Percentiles rank a stretch among this genome's conserved stretches.
Conservation (phyloP, 1,284 basidiomycete species). For the Sanghuangporus baumii region DNA sequence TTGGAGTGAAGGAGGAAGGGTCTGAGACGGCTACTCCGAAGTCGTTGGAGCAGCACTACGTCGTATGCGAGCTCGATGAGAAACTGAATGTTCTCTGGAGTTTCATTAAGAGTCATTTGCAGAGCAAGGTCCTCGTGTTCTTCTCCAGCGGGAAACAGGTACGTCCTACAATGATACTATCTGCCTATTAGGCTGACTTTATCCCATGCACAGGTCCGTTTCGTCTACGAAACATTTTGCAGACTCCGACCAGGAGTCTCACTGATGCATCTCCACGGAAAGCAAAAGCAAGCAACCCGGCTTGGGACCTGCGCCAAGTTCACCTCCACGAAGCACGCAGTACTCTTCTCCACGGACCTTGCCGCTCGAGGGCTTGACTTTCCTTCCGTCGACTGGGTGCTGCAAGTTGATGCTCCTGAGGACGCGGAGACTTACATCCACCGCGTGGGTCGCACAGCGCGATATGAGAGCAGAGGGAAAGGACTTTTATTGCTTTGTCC, state of each 20-base stretch:
- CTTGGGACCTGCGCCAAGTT: conserved; percentile 81
- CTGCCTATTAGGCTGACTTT: not conserved
- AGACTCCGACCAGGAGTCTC: conserved; percentile 92
- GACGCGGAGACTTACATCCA: conserved; percentile 99
- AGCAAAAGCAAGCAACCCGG: conserved; percentile 92
- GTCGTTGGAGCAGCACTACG: conserved; percentile 88
- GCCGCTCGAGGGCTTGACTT: conserved; percentile 97
- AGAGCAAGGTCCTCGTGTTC: conserved; percentile 91
- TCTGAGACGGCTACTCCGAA: conserved; percentile 47
- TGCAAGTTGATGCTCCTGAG: conserved; percentile 97
- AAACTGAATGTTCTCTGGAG: conserved; percentile 93
- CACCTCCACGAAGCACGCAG: conserved; percentile 70
- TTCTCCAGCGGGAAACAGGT: conserved; percentile 92
- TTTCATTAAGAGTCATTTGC: conserved; percentile 93
- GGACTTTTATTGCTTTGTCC: conserved; percentile 81
- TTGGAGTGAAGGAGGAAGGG: conserved; percentile 57
- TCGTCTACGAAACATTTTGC: conserved; percentile 95
- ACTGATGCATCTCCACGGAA: conserved; percentile 90
- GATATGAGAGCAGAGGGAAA: conserved; percentile 90
- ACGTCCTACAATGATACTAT: not conserved
- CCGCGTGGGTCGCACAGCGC: conserved; percentile 91
- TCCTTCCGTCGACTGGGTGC: conserved; percentile 94
- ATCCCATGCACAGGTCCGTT: conserved; percentile 56
- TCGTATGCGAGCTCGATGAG: conserved; percentile 76
- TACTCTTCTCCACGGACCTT: conserved; percentile 95